Percentiles rank a stretch among this genome's conserved stretches.
Conservation (phyloP, 2,329 filamentous ascomycete species). For the Ceratocystis papillata region DNA sequence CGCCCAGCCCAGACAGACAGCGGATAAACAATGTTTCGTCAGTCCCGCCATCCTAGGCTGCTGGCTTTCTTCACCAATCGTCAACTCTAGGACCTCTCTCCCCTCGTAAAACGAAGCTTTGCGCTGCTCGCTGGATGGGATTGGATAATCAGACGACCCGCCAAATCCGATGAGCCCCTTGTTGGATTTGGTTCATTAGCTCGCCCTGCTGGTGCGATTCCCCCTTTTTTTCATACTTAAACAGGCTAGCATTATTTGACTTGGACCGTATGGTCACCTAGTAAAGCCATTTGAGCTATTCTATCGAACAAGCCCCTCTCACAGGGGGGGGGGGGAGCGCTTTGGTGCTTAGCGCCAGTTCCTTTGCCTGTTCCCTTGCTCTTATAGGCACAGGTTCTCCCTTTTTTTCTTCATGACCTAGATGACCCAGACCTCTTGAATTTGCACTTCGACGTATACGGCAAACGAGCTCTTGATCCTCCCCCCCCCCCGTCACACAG, state of each 20-base stretch:
- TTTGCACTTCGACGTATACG: conserved; percentile 11
- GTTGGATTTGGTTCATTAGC: not conserved
- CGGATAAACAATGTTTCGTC: conserved; percentile 6
- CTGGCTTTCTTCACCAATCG: not conserved
- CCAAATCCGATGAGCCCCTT: not conserved
- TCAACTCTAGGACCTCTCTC: not conserved
- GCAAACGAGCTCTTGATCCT: conserved; percentile 12
- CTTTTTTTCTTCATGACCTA: not conserved
- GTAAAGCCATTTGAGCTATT: not conserved
- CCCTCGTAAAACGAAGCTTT: not conserved
- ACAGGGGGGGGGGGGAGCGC: not conserved
- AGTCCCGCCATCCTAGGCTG: not conserved
- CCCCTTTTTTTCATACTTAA: not conserved
- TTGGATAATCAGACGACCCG: not conserved
- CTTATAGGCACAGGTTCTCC: conserved; percentile 9
- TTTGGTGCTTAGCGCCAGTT: not conserved
- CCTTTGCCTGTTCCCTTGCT: conserved; percentile 6
- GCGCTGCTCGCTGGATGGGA: not conserved
- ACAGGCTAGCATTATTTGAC: not conserved
- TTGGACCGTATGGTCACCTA: not conserved
- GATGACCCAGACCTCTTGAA: not conserved
- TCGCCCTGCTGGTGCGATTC: not conserved
- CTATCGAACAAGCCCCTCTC: not conserved
- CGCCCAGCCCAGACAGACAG: not conserved
- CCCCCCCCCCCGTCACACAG: not conserved